Evolutionary conservation across 768 basidiomycete genomes (phyloP), one percentile per base, ranked within the genome.

Genomic region (Gautieria morchelliformis): DNA sequence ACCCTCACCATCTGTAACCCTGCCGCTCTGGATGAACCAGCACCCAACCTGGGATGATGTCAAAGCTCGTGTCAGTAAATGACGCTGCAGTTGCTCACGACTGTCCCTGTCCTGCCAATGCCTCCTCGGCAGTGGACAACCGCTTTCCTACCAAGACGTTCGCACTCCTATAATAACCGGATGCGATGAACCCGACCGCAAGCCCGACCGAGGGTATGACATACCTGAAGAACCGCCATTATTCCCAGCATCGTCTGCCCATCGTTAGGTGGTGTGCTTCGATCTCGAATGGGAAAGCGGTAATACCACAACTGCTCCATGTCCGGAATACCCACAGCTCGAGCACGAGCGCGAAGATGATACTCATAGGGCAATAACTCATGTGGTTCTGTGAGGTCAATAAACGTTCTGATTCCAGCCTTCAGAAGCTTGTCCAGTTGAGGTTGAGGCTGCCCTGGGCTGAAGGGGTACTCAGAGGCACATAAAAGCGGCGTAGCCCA

Each of bases 101-200:
- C 78, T 69, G 80, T 72, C 20, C 80, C 80, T 0, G 79, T 81
- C 37, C 87, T 72, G 1, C 87, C 87, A 50, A 89, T 89, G 0
- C 87, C 87, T 1, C 87, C 87, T 9, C 86, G 77, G 65, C 87
- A 90, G 64, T 90, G 87, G 5, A 90, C 86, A 5, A 86, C 87
- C n/a, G 71, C 73, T 35, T 83, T 75, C 14, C 86, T 75, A 1
- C 79, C 81, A 4, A 80, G 75, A 7, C 64, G 65, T 59, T 82
- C 77, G 62, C 85, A 85, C 64, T 84, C 82, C 30, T 77, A 67
- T 11, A 89, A 69, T 14, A 82, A 80, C 72, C 80, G 63, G 78
- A 78, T 24, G 81, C 76, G 33, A 72, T 64, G 11, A 80, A 82
- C 63, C 42, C 30, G 32, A 37, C 15, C 50, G 30, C 17, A 17